Base-by-base conservation (phyloP, 192 early-diverging fungal genomes). In the Podila horticola region DNA sequence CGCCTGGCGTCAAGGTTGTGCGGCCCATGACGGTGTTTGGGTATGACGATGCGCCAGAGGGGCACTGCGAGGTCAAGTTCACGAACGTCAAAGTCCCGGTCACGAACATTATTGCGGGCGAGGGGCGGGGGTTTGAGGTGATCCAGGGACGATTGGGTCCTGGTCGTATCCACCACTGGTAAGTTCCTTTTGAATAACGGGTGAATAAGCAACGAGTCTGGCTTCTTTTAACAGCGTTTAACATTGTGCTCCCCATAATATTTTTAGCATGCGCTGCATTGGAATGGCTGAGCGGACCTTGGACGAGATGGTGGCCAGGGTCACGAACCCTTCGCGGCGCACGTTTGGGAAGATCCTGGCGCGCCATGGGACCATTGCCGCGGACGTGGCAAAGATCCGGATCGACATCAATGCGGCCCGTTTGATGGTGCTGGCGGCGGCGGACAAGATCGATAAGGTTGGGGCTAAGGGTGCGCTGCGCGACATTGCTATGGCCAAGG, bases 401-500 rank as follows among this genome's bases (percentile, higher is more conserved):
- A 94, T 98, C 74, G 93, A 97, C 58, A 92, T 98, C 49, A 97
- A 99, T 76, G 91, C 94, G 30, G 93, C 94, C 11, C 91, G 97
- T 45, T 87, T 99, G 83, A 86, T 99, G 41, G 98, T 99, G 20
- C 85, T 98, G 51, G 88, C 90, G 28, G 97, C 98, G 19, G 98
- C 98, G 7, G 91, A 92, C 64, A 91, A 88, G 86, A 99, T 99
- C 52, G 98, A 99, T 84, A 85, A 88, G 69, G 85, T 88, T 10
- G 93, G 93, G 8, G 90, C 97, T 30, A 99, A 99, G 85, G 85
- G 85, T 36, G 97, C 97, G 7, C 83, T 95, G 84, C 94, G 96
- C 65, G 93, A 98, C 67, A 99, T 99, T 82, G 97, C 94, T 17
- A 98, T 98, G 94, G 96, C 96, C 74, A 98, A 99, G 89, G 93